Evolutionary conservation across 371 early-diverging fungal genomes (phyloP).

Genomic region (Conidiobolus incongruus): DNA sequence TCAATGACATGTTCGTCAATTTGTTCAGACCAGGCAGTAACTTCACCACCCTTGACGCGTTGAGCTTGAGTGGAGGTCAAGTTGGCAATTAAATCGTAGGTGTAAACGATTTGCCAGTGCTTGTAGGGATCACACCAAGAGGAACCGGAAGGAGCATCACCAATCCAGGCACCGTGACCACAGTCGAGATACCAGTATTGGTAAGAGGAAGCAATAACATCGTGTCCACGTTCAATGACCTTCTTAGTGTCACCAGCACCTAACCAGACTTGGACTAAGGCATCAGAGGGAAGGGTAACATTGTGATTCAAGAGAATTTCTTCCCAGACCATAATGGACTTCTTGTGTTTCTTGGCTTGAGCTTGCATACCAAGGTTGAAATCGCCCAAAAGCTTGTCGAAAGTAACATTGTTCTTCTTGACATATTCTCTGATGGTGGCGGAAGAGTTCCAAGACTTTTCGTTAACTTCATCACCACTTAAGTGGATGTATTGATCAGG

Average conservation of each 20-base stretch:
- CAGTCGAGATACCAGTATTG: constrained; percentile 50
- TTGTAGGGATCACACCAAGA: constrained; percentile 66
- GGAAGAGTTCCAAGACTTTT: constrained; percentile 31
- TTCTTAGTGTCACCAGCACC: constrained; percentile 18
- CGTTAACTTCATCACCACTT: constrained; percentile 48
- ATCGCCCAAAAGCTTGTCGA: constrained; percentile 7
- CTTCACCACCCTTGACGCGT: constrained; percentile 29
- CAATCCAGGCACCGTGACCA: constrained; percentile 32
- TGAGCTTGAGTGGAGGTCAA: constrained; percentile 7
- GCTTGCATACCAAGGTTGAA: constrained; percentile 10
- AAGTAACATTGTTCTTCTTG: constrained; percentile 5
- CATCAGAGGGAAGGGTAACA: constrained; percentile 15
- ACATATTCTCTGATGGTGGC: constrained; percentile 12
- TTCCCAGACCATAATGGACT: constrained; percentile 28
- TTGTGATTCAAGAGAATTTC: constrained; percentile 24
- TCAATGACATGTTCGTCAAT: constrained; percentile 35
- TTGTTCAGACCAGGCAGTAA: constrained; percentile 53
- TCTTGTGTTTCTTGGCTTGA: constrained; percentile 11
- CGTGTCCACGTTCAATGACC: constrained; percentile 21
- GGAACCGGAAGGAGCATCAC: constrained; percentile 15
- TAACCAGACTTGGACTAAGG: constrained; percentile 31
- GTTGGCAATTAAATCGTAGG: constrained; percentile 24
- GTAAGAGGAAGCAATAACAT: constrained; percentile 23
- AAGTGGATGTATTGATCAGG: constrained; percentile 32
- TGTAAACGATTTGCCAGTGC: constrained; percentile 58